Conservation (phyloP, 257 asterid genomes). For the Penstemon eatonii region DNA sequence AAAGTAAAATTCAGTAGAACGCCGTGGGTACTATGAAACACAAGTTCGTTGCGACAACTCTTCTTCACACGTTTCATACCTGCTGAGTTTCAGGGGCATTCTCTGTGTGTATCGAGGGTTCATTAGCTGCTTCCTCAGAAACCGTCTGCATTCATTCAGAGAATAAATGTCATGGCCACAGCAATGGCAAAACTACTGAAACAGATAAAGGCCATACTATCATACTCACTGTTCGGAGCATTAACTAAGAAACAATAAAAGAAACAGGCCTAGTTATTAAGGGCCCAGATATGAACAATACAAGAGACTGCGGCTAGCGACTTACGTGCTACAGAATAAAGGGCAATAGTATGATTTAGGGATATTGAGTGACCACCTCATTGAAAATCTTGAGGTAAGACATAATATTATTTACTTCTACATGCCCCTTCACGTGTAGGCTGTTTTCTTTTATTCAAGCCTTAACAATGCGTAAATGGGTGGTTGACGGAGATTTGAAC, state of each 20-base stretch:
- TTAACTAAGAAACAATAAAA: not conserved
- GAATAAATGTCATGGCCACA: slow-evolving; percentile 19
- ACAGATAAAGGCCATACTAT: too few relatives aligned
- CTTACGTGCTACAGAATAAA: not conserved
- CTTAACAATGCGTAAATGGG: too few relatives aligned
- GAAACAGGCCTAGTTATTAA: not conserved
- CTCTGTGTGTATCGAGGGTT: slow-evolving; percentile 36
- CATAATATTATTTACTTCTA: too few relatives aligned
- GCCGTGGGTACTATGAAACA: slow-evolving; percentile 16
- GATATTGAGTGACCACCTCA: too few relatives aligned
- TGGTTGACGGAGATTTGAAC: too few relatives aligned
- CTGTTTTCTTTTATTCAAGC: too few relatives aligned
- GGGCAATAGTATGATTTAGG: not conserved
- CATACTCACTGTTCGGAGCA: not conserved
- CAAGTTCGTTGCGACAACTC: slow-evolving; percentile 9
- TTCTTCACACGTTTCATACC: slow-evolving; percentile 36
- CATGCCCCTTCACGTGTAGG: too few relatives aligned
- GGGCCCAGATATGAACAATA: not conserved
- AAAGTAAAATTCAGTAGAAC: slow-evolving; percentile 1
- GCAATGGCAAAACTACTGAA: not conserved
- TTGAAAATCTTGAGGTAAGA: too few relatives aligned
- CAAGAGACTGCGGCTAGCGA: slow-evolving; percentile 7
- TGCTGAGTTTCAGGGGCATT: slow-evolving; percentile 40
- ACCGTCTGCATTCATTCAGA: slow-evolving; percentile 36
- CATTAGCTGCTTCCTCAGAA: slow-evolving; percentile 41